Evolutionary conservation across 2,329 filamentous ascomycete species (phyloP), one percentile per base, ranked within the genome.

Genomic region (Microdochium trichocladiopsis): DNA sequence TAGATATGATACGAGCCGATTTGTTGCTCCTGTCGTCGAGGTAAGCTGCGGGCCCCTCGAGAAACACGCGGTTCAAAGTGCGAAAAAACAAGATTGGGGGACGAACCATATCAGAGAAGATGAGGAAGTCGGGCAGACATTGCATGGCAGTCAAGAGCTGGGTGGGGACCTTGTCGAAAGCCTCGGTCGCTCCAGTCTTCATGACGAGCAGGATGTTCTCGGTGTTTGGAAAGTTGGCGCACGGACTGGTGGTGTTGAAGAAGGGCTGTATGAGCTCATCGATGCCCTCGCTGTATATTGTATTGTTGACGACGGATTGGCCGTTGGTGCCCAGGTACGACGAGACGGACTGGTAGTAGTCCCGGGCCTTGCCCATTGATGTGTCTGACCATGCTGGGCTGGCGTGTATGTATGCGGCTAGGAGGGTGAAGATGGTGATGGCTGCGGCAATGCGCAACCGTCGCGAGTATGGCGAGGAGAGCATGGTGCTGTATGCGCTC

Each of bases 121-220:
- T 67, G 23, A 82, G 69, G 51, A 77, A 74, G 57, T 84, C 75
- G 36, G 72, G 68, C n/a, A 78, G 66, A 58, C 79, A 82, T 52
- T 72, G 73, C 51, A 82, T 63, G 11, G 73, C 73, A 2, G 80
- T 81, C 52, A 80, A 66, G 22, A 83, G 67, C 53, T 83, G 80
- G 2, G 75, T 77, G 8, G 80, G 78, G 3, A 84, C 63, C 56
- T 77, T 77, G 24, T 77, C 72, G 58, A 72, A 78, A 12, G 75
- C 69, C 60, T 82, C 79, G 45, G 77, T 80, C 2, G 79, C 77
- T 47, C 80, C 79, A 1, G 80, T 83, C 66, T 83, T 83, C 68
- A 84, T 75, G 52, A 83, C 71, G 25, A 83, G 65, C 28, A 76
- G 68, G 47, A 78, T 68, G 54, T 71, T 70, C 25, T 72, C 65